These are phyloP conservation scores for Albugo laibachii DNA, from an alignment of 352 stramenopile genomes.

Conservation along the genomic window DNA sequence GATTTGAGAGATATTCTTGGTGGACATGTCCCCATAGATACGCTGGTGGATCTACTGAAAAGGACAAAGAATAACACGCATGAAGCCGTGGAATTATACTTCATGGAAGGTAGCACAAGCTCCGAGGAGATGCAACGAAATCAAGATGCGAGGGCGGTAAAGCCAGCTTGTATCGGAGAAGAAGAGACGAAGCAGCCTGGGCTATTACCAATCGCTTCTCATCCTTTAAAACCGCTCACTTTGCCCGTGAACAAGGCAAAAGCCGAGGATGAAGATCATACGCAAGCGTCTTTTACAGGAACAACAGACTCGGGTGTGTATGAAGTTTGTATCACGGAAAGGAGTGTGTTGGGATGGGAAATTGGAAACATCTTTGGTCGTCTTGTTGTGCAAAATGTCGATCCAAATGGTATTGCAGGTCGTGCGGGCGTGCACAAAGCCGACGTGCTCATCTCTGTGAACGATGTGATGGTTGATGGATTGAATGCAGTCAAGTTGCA, in stretches of 20 bases:
- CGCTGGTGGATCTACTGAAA: conserved; percentile 29
- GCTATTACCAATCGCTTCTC: not conserved
- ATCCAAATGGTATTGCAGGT: conserved; percentile 33
- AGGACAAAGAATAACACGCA: conserved; percentile 55
- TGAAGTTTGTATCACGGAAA: conserved; percentile 59
- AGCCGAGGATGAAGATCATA: not conserved
- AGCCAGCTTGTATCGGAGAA: no score
- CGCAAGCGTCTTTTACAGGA: conserved; percentile 11
- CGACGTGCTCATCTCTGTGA: conserved; percentile 59
- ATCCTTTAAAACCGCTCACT: conserved; percentile 2
- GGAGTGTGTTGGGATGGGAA: conserved; percentile 47
- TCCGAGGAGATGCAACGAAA: not conserved
- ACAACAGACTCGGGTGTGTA: conserved; percentile 47
- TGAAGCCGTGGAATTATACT: conserved; percentile 64
- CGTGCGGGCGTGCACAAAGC: conserved; percentile 64
- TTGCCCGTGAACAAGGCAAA: conserved; percentile 14
- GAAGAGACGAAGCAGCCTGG: not conserved
- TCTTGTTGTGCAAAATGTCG: conserved; percentile 59
- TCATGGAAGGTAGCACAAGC: conserved; percentile 25
- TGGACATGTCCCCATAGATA: conserved; percentile 28
- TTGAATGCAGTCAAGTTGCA: no score
- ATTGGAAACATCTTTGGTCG: conserved; percentile 72
- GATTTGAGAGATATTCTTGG: conserved; percentile 21
- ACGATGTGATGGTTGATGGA: conserved; percentile 47
- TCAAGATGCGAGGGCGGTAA: no score